Evolutionary conservation across 345 rosid species (phyloP).

Genomic region (Nasturtium officinale): DNA sequence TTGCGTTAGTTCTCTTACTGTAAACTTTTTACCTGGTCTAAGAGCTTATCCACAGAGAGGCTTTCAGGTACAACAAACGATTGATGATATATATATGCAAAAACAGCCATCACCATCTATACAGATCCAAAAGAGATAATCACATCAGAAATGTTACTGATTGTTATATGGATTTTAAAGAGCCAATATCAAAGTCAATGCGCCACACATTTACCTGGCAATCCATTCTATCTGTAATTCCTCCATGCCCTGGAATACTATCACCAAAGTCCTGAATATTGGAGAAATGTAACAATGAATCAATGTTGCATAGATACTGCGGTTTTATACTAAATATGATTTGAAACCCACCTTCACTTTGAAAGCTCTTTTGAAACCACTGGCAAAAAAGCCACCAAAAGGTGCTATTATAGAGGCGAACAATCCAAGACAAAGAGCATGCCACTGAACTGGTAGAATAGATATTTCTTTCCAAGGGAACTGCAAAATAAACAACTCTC

Average conservation of each 20-base stretch:
- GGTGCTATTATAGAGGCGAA: slow-evolving; percentile 97
- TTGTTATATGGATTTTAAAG: not conserved
- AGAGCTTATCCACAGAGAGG: slow-evolving; percentile 66
- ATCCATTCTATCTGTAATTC: slow-evolving; percentile 94
- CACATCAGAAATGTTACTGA: not conserved
- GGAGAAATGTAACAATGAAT: slow-evolving; percentile 1
- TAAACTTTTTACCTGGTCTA: slow-evolving; percentile 66
- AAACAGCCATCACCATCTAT: slow-evolving; percentile 99
- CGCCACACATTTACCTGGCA: slow-evolving; percentile 63
- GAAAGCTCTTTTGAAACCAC: slow-evolving; percentile 96
- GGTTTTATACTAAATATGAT: not conserved
- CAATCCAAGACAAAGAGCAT: slow-evolving; percentile 81
- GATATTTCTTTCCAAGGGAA: slow-evolving; percentile 78
- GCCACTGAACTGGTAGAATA: slow-evolving; percentile 85
- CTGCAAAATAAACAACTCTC: slow-evolving; percentile 43
- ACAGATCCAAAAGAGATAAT: not conserved
- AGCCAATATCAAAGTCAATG: not conserved
- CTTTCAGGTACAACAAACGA: slow-evolving; percentile 67
- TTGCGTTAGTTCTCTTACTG: slow-evolving; percentile 2
- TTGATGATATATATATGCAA: slow-evolving; percentile 92
- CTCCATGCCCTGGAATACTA: slow-evolving; percentile 97
- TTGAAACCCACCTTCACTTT: slow-evolving; percentile 68
- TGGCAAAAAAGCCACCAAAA: slow-evolving; percentile 96
- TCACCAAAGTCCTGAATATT: slow-evolving; percentile 49
- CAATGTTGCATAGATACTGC: not conserved